Conservation (phyloP, 1,284 basidiomycete species). For the Porodaedalea pini region DNA sequence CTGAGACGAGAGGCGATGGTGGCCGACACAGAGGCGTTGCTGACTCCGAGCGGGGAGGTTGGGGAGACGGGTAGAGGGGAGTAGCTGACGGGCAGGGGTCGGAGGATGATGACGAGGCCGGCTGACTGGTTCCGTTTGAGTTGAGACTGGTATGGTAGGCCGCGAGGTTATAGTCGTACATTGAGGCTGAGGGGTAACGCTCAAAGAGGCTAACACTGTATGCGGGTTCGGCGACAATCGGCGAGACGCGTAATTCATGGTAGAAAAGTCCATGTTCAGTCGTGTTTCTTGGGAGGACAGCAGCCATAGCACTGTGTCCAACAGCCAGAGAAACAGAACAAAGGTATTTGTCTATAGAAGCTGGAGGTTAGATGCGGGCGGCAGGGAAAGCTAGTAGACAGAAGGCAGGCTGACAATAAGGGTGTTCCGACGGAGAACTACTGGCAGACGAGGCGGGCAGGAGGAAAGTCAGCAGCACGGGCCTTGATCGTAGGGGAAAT, state of each 20-base stretch:
- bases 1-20: slow-evolving; percentile 33
- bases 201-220: background rate
- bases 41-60: background rate
- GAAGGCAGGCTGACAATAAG: no score
- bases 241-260: background rate
- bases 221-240: background rate
- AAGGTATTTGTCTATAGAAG: no score
- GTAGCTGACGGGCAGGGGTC: background rate
- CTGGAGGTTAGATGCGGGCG: no score
- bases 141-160: background rate
- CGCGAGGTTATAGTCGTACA: background rate
- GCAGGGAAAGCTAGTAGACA: no score
- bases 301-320: background rate
- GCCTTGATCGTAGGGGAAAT: background rate
- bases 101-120: background rate
- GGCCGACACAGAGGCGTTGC: slow-evolving; percentile 4
- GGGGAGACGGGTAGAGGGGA: background rate
- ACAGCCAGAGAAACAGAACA: no score
- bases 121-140: slow-evolving; percentile 9
- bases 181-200: background rate
- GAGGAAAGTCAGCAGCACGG: no score
- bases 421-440: no score
- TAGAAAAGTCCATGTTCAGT: background rate
- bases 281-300: background rate
- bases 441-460: no score